These are phyloP conservation scores for Wallacemonas rigidus DNA, from an alignment of 208 protist species.

Conservation along the genomic window DNA sequence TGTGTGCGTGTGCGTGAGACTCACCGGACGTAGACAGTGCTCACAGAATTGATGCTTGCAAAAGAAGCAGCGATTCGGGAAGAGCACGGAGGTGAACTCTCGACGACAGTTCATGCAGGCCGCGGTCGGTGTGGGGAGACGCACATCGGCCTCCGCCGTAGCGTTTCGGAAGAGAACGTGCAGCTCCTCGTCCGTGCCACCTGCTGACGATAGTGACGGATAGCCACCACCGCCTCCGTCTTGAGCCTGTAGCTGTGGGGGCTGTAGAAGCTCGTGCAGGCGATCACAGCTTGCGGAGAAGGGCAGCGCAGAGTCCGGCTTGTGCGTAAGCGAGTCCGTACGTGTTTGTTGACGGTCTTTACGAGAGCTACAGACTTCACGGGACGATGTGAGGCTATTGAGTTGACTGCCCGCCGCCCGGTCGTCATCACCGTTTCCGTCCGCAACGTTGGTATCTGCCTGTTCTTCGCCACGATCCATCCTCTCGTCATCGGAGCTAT, in stretches of 20 bases:
- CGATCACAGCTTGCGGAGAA: background rate
- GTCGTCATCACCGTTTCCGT: background rate
- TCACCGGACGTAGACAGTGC: constrained; percentile 46
- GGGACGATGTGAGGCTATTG: too few species aligned
- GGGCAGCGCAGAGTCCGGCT: background rate
- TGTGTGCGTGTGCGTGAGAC: constrained; percentile 16
- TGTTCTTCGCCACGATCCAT: background rate
- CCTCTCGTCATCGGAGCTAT: background rate
- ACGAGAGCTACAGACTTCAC: too few species aligned
- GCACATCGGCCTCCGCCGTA: constrained; percentile 33
- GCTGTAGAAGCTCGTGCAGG: constrained; percentile 4
- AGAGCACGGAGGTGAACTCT: constrained; percentile 64
- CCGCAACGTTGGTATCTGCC: background rate
- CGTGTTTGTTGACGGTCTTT: background rate
- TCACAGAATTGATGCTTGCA: constrained; percentile 66
- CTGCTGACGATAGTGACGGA: background rate
- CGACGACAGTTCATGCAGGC: constrained; percentile 60
- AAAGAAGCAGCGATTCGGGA: constrained; percentile 69
- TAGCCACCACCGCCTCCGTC: background rate
- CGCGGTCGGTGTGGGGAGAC: constrained; percentile 32
- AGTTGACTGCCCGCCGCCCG: background rate
- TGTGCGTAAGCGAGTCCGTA: background rate
- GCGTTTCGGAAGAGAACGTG: constrained; percentile 10
- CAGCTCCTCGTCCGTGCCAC: background rate
- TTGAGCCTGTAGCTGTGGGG: too few species aligned